A percentile compares a stretch with the other conserved stretches of the same genome.
These are phyloP conservation scores for Fremontodendron californicum DNA, from an alignment of 345 rosid species.

Conservation along the genomic window DNA sequence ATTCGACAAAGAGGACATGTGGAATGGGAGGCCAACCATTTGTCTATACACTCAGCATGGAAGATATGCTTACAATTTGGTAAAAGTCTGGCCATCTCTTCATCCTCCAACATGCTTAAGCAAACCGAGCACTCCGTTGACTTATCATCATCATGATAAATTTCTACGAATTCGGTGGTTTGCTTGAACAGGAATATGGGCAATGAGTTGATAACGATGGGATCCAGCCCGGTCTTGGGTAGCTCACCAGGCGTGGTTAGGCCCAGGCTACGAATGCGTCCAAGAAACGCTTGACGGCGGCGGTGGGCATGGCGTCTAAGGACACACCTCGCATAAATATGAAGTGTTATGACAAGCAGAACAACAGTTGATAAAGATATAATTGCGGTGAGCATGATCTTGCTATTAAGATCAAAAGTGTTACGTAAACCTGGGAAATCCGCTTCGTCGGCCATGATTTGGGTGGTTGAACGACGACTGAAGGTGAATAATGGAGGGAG, in stretches of 20 bases:
- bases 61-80: conserved; percentile 81
- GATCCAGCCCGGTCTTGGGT: conserved; percentile 52
- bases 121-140: conserved; percentile 62
- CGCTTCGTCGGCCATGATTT: background rate
- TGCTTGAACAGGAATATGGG: conserved; percentile 42
- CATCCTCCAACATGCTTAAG: conserved; percentile 55
- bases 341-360: conserved; percentile 31
- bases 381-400: conserved; percentile 43
- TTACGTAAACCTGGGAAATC: background rate
- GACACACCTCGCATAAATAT: conserved; percentile 40
- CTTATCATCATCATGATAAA: background rate
- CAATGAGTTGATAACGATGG: conserved; percentile 43
- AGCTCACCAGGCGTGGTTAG: conserved; percentile 23
- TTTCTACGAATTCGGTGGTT: background rate
- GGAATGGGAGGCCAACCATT: conserved; percentile 54
- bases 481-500: background rate
- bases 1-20: conserved; percentile 79
- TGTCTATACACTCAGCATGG: conserved; percentile 63
- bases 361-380: conserved; percentile 41
- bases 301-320: conserved; percentile 35
- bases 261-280: conserved; percentile 6
- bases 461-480: background rate
- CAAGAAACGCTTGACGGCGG: conserved; percentile 17
- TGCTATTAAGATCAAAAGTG: conserved; percentile 31
- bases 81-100: conserved; percentile 53